Conservation (phyloP, 257 asterid species). For the Lantana camara region DNA sequence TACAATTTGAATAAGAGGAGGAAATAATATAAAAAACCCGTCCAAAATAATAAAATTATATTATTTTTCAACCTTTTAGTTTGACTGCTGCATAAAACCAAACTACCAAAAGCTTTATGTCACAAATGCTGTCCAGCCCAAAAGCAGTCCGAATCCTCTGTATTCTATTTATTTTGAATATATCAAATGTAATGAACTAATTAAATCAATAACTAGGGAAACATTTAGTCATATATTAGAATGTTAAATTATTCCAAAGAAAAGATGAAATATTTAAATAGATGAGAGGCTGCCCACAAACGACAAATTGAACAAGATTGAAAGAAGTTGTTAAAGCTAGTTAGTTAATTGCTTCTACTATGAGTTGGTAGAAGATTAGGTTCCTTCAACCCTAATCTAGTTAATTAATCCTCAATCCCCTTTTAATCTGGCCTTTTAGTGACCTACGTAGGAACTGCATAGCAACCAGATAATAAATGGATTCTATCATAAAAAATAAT, state of each 20-base stretch:
- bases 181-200: no score
- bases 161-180: not conserved
- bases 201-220: not conserved
- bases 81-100: not conserved
- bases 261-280: not conserved
- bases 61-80: not conserved
- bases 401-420: slow-evolving; percentile 1
- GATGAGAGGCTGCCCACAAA: not conserved
- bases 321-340: no score
- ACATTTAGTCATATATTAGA: not conserved
- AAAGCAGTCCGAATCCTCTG: not conserved
- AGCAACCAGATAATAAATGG: no score
- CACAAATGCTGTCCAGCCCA: not conserved
- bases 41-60: not conserved
- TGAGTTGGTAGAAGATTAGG: slow-evolving; percentile 14
- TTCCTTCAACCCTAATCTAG: not conserved
- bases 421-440: not conserved
- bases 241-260: not conserved
- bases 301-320: not conserved
- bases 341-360: not conserved
- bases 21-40: no score
- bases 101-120: not conserved
- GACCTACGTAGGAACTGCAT: not conserved
- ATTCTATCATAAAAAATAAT: no score
- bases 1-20: no score